A percentile compares a stretch with the other conserved stretches of the same genome.
Conservation (phyloP, 805 yeast genomes). For the Yamadazyma insecticola region DNA sequence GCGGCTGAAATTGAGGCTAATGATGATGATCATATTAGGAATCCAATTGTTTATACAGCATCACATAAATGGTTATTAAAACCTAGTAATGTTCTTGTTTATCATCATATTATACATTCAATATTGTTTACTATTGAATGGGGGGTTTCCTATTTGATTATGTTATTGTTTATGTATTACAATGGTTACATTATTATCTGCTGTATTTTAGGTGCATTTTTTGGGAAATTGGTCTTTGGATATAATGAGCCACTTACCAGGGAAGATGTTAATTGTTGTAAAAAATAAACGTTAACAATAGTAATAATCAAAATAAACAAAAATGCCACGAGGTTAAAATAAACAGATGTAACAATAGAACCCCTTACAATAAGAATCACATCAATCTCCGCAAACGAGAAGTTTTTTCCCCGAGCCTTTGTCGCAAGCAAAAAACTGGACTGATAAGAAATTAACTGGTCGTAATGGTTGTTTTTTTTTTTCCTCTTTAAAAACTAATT, state of each 20-base stretch:
- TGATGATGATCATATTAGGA: conserved; percentile 2
- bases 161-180: conserved; percentile 73
- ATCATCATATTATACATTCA: conserved; percentile 51
- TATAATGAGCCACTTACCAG: conserved; percentile 35
- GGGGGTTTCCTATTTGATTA: conserved; percentile 60
- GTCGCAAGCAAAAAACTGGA: too few species aligned
- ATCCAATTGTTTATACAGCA: conserved; percentile 21
- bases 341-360: too few species aligned
- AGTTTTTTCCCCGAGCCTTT: too few species aligned
- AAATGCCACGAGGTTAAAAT: too few species aligned
- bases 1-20: background rate
- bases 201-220: conserved; percentile 56
- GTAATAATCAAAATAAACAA: too few species aligned
- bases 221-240: conserved; percentile 54
- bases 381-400: too few species aligned
- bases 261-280: conserved; percentile 11
- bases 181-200: conserved; percentile 64
- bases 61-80: conserved; percentile 30
- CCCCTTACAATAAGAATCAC: too few species aligned
- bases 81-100: conserved; percentile 8
- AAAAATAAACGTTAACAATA: too few species aligned
- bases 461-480: too few species aligned
- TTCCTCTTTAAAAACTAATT: too few species aligned
- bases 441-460: too few species aligned
- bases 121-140: conserved; percentile 53